Conservation (phyloP, 257 asterid genomes). For the Penstemon eatonii region DNA sequence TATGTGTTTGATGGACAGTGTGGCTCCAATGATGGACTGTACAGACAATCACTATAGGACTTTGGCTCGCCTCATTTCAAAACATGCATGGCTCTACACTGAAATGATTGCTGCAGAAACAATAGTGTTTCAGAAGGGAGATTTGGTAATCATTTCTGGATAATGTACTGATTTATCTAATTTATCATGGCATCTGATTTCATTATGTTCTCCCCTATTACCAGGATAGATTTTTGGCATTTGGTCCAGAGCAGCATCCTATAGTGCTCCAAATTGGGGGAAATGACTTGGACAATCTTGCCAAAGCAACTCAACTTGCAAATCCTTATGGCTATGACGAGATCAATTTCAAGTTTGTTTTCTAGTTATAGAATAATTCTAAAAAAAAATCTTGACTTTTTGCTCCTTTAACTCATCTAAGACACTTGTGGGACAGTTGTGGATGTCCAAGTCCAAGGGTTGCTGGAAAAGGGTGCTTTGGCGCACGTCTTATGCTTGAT, state of each 20-base stretch:
- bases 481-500: constrained; percentile 92
- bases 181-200: constrained; percentile 24
- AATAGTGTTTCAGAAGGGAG: constrained; percentile 75
- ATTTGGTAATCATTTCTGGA: constrained; percentile 57
- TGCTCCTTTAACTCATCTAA: constrained; percentile 30
- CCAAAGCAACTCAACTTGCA: constrained; percentile 87
- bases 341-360: constrained; percentile 85
- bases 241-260: constrained; percentile 91
- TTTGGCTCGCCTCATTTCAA: constrained; percentile 81
- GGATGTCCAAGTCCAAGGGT: constrained; percentile 97
- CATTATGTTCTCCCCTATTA: constrained; percentile 30
- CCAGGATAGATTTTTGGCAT: constrained; percentile 90
- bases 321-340: constrained; percentile 87
- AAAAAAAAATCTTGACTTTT: neutral
- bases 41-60: constrained; percentile 90
- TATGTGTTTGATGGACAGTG: constrained; percentile 45
- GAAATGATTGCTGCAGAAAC: constrained; percentile 99
- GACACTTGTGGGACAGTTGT: constrained; percentile 56
- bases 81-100: constrained; percentile 87
- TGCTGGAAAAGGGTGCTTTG: constrained; percentile 98
- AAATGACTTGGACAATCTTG: constrained; percentile 79
- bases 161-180: neutral
- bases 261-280: constrained; percentile 97
- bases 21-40: constrained; percentile 98
- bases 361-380: constrained; percentile 11